phyloP scores from a whole-genome alignment of 305 asterid genomes.

The Fraxinus floribunda region DNA sequence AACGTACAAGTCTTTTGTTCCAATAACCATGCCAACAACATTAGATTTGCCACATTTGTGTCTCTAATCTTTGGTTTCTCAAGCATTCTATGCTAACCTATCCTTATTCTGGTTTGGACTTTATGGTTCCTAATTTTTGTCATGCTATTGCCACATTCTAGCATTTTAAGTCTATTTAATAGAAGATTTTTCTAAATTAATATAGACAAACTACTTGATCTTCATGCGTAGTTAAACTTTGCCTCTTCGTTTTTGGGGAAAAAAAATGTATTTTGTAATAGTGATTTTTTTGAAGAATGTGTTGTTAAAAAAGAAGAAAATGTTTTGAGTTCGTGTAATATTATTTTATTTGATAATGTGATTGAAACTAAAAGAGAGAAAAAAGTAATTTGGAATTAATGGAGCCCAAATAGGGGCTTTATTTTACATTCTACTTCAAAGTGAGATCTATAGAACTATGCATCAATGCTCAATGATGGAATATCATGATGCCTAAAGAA shows the following conservation, averaged over 20 bases:
- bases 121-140: neutral
- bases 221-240: neutral
- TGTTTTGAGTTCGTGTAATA: too few relatives aligned
- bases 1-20: neutral
- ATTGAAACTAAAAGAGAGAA: too few relatives aligned
- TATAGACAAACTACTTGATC: neutral
- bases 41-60: too few relatives aligned
- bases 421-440: neutral
- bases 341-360: too few relatives aligned
- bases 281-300: too few relatives aligned
- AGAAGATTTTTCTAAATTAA: neutral
- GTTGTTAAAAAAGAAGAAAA: too few relatives aligned
- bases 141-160: neutral
- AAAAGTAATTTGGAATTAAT: too few relatives aligned
- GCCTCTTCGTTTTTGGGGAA: too few relatives aligned
- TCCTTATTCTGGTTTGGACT: neutral
- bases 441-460: neutral
- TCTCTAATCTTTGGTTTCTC: neutral
- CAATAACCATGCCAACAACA: neutral
- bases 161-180: neutral
- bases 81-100: neutral
- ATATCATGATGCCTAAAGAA: neutral
- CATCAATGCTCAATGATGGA: neutral
- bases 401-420: neutral
- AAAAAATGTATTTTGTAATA: too few relatives aligned